Evolutionary conservation across 1,139 yeast genomes (phyloP), one percentile per base, ranked within the genome.

Genomic region (Suhomyces anneliseae): DNA sequence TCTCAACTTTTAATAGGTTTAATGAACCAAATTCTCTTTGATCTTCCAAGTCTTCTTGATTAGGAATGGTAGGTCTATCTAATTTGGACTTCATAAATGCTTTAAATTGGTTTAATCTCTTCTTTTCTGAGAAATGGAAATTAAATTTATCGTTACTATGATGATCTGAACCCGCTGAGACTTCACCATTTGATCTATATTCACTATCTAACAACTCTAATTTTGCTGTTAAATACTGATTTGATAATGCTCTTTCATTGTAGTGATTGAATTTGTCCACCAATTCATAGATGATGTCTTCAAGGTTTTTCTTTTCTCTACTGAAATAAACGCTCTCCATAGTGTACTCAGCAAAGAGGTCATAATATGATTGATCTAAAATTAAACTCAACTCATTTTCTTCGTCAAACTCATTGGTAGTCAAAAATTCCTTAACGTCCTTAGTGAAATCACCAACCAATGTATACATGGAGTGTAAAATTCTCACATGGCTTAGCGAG

Each of bases 401-500:
- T 43, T 62, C 63, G 46, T 78, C 81, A 39, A 75, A 64, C 9
- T 74, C 81, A 45, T 78, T 72, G 24, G 81, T 68, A 12, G 67
- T 60, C 36, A 83, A 70, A 46, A 79, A 80, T 10, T 81, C 83
- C 57, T 87, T 85, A 49, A 92, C 70, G 48, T 82, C 83, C 50
- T 80, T 80, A 1, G 88, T 83, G 57, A 87, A 79, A 38, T 78
- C 81, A n/a, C 82, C 81, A 4, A 87, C 72, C 39, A 81, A 67
- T 0, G 79, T 76, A 60, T 83, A 86, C 27, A 87, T 70, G 2
- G 83, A 73, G 65, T 89, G 90, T 36, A 93, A 68, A 1, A 87
- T 77, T 57, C 98, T 78, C 7, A 90, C 83, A 62, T 87, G 92
- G 0, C 96, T 90, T 48, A 93, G 69, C 2, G 82, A 74, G 27